Evolutionary conservation across 495 filamentous ascomycete species (phyloP), one percentile per base, ranked within the genome.

Genomic region (Daldinia decipiens): DNA sequence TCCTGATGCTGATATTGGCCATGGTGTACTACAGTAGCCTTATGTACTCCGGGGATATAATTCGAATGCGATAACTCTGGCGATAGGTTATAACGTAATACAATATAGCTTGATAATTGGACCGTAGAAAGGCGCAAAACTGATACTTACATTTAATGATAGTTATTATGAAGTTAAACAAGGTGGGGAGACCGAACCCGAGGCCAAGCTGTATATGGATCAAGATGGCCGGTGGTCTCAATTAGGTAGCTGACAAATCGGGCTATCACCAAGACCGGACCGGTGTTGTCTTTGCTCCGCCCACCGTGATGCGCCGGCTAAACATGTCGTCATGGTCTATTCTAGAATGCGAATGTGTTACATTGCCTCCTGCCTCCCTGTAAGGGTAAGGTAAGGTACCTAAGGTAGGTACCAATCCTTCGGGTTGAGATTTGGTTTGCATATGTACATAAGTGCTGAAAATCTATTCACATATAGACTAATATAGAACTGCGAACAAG

Each of bases 1-100:
- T 88, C 31, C 91, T 86, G 77, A 94, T 90, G 55, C 85, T 84
- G 82, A 92, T 92, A 65, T 89, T 87, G 19, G 90, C 92, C 92
- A 94, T 94, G 82, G 67, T 67, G 73, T 27, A 53, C 13, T 53
- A 31, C 43, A 5, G 12, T 5, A 29, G 15, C 4, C 24, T 52
- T 31, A n/a, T n/a, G n/a, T n/a, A 15, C 34, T 13, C 12, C 34
- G 34, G 12, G 34, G 12, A 13, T 36, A 36, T 13, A 36, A 13
- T 36, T 36, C 34, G 11, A 36, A 36, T 36, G 4, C 4, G 24
- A 31, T 12, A 29, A 17, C 13, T 53, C 12, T 53, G 1, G 43
- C 1, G 24, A 24, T 47, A 11, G 7, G 50, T 4, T 53, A 15
- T 15, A 53, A 15, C 12, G 24, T n/a, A 53, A 53, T 53, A 31